A percentile compares a stretch with the other conserved stretches of the same genome.
Conservation (phyloP, 768 basidiomycete genomes). For the Amylocystis lapponica region DNA sequence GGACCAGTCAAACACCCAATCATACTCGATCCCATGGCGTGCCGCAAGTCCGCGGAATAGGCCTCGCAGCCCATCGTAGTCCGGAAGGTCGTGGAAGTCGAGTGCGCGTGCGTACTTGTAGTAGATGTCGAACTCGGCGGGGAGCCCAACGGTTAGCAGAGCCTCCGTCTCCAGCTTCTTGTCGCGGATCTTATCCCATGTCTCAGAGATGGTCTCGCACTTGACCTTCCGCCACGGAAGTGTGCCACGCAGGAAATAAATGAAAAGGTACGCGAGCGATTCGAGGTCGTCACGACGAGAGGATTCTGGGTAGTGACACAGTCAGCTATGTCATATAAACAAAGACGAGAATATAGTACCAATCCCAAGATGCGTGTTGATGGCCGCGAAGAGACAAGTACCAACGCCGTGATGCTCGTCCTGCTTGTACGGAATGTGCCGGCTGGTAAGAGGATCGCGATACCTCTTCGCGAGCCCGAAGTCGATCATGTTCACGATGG, state of each 20-base stretch:
- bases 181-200: conserved; percentile 75
- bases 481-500: conserved; percentile 86
- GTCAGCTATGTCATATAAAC: not conserved
- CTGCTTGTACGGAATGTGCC: conserved; percentile 68
- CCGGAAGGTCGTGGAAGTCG: conserved; percentile 84
- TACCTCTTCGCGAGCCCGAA: conserved; percentile 82
- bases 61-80: conserved; percentile 76
- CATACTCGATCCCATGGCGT: conserved; percentile 21
- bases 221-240: conserved; percentile 75
- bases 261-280: conserved; percentile 76
- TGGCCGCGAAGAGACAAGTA: conserved; percentile 68
- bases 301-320: conserved; percentile 54
- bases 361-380: conserved; percentile 71
- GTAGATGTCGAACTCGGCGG: conserved; percentile 76
- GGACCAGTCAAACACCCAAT: conserved; percentile 26
- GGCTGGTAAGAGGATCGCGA: conserved; percentile 56
- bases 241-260: conserved; percentile 74
- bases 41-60: conserved; percentile 51
- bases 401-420: conserved; percentile 77
- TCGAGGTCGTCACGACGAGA: conserved; percentile 78
- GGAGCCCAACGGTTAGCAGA: conserved; percentile 70
- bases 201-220: conserved; percentile 55
- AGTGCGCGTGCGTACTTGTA: conserved; percentile 75
- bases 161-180: conserved; percentile 61
- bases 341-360: conserved; percentile 31